Percentiles rank a stretch among this genome's conserved stretches.
phyloP scores from a whole-genome alignment of 306 rosid species.

The cucumber (Cucumis sativus) region DNA sequence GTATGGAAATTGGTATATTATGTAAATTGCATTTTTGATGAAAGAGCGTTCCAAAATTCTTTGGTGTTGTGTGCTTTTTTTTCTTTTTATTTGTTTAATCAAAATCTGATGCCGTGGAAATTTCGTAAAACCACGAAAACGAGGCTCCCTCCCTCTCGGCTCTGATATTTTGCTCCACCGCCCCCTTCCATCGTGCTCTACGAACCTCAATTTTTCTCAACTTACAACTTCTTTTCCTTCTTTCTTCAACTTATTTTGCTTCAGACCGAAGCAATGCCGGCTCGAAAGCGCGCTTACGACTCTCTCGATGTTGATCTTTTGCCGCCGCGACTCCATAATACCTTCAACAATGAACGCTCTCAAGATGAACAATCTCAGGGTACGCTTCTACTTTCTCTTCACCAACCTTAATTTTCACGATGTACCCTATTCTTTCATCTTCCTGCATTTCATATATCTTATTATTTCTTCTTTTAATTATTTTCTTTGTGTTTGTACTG shows the following conservation, averaged over 20 bases:
- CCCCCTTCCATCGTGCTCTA: background rate
- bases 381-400: constrained; percentile 20
- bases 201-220: background rate
- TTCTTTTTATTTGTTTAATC: background rate
- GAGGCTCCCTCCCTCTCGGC: background rate
- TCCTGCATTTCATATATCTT: constrained; percentile 12
- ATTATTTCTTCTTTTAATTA: background rate
- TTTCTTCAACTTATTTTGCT: constrained; percentile 7
- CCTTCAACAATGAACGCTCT: constrained; percentile 14
- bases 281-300: constrained; percentile 41
- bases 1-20: background rate
- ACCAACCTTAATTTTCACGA: background rate
- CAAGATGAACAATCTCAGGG: constrained; percentile 37
- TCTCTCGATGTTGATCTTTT: constrained; percentile 22
- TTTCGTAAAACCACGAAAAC: background rate
- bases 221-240: background rate
- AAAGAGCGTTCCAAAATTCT: background rate
- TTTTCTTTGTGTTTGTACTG: constrained; percentile 1
- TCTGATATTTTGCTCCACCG: background rate
- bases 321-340: constrained; percentile 13
- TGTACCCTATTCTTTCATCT: background rate
- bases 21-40: background rate
- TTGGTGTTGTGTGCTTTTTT: background rate
- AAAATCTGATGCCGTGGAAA: background rate
- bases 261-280: constrained; percentile 46